Conservation (phyloP, 495 filamentous ascomycete species). For the Aspergillus kassunensis region DNA sequence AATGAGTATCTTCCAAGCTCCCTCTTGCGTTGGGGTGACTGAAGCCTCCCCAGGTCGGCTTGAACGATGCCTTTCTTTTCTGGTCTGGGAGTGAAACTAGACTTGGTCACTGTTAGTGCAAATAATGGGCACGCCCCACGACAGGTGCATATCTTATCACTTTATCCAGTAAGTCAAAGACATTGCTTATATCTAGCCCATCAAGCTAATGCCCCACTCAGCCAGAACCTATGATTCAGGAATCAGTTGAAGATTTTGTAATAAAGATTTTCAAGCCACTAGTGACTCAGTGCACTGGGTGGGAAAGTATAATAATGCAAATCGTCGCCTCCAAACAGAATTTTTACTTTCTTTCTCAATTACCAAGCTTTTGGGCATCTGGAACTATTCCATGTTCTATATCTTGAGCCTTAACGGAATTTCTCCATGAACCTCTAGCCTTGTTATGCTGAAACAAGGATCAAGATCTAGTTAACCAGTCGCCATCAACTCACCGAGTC, state of each 20-base stretch:
- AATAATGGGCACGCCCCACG: too few species aligned
- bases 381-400: neutral
- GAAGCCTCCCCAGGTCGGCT: too few species aligned
- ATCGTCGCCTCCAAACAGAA: slow-evolving; percentile 4
- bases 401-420: neutral
- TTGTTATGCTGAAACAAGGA: neutral
- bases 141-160: too few species aligned
- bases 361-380: slow-evolving; percentile 2
- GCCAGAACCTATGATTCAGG: too few species aligned
- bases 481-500: neutral
- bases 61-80: too few species aligned
- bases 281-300: neutral
- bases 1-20: neutral
- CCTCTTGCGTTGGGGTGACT: neutral
- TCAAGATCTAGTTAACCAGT: neutral
- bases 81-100: too few species aligned
- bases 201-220: slow-evolving; percentile 9
- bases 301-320: slow-evolving; percentile 12
- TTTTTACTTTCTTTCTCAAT: slow-evolving; percentile 1
- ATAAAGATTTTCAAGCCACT: slow-evolving; percentile 10
- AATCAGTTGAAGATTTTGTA: slow-evolving; percentile 1
- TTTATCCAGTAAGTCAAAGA: neutral
- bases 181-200: too few species aligned
- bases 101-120: too few species aligned
- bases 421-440: neutral